phyloP scores from a whole-genome alignment of 495 filamentous ascomycete genomes.

The Tuber borchii region DNA sequence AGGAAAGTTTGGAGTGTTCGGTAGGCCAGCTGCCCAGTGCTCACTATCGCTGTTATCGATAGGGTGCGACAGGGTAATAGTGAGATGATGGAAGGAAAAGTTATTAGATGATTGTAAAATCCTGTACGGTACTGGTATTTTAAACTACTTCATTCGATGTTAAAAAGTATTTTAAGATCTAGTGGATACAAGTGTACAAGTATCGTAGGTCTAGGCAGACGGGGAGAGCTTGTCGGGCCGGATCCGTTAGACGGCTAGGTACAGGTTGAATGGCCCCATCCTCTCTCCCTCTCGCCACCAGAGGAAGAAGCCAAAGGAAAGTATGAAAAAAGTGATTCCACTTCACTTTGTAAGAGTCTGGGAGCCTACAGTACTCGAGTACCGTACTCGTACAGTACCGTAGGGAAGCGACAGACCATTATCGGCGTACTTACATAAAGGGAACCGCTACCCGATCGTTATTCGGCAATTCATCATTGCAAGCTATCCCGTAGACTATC shows the following conservation, averaged over 20 bases:
- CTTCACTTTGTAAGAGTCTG: background rate
- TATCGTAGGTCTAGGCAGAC: background rate
- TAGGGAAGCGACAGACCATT: background rate
- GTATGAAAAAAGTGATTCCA: background rate
- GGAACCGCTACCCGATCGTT: background rate
- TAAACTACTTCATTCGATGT: background rate
- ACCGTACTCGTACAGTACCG: too few relatives aligned
- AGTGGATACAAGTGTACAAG: background rate
- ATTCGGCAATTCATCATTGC: background rate
- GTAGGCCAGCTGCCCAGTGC: background rate
- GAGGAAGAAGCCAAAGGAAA: background rate
- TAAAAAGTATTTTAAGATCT: background rate
- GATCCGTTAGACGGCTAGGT: background rate
- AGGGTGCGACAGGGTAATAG: background rate
- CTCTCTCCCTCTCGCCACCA: background rate
- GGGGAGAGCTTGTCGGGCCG: background rate
- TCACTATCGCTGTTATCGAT: conserved; percentile 1
- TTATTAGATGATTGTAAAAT: background rate
- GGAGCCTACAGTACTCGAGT: too few relatives aligned
- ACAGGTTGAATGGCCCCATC: background rate
- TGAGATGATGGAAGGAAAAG: background rate
- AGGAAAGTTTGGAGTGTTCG: background rate
- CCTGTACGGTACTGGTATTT: background rate
- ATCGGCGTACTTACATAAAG: background rate
- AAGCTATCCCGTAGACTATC: background rate